phyloP scores from a whole-genome alignment of 164 flowering plant genomes.

The Kalanchoe fedtschenkoi region DNA sequence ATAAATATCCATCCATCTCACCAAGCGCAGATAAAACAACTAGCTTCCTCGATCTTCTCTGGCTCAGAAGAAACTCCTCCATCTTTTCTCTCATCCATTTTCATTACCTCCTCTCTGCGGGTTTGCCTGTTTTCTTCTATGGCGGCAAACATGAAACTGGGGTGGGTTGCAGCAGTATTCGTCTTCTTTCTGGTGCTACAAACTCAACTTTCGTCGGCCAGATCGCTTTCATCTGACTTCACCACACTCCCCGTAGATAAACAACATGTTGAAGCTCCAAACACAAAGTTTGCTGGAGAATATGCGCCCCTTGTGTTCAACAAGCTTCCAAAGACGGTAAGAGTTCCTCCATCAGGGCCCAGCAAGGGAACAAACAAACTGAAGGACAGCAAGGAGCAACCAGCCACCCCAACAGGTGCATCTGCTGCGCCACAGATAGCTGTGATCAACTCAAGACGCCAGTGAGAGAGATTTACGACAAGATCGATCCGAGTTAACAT shows the following conservation, averaged over 20 bases:
- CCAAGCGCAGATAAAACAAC: no score
- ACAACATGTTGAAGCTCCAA: background rate
- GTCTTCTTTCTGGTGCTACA: background rate
- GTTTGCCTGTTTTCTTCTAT: background rate
- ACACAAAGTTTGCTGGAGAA: background rate
- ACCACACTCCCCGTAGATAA: background rate
- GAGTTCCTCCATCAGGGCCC: constrained; percentile 29
- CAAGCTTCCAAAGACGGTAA: constrained; percentile 27
- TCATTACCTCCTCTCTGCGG: background rate
- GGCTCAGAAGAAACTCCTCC: no score
- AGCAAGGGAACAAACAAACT: constrained; percentile 27
- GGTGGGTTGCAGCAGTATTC: background rate
- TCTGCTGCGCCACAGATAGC: no score
- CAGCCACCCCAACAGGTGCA: no score
- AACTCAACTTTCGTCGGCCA: background rate
- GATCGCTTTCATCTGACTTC: background rate
- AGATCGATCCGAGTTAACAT: background rate
- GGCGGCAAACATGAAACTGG: background rate
- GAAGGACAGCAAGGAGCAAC: no score
- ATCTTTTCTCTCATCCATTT: no score
- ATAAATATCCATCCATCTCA: no score
- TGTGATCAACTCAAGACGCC: background rate
- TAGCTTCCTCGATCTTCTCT: background rate
- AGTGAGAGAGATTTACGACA: background rate
- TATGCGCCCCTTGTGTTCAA: constrained; percentile 8